Percentiles rank a stretch among this genome's conserved stretches.
These are phyloP conservation scores for Saccharomycopsis hybrid DNA, from an alignment of 1,139 yeast genomes.

Conservation along the genomic window DNA sequence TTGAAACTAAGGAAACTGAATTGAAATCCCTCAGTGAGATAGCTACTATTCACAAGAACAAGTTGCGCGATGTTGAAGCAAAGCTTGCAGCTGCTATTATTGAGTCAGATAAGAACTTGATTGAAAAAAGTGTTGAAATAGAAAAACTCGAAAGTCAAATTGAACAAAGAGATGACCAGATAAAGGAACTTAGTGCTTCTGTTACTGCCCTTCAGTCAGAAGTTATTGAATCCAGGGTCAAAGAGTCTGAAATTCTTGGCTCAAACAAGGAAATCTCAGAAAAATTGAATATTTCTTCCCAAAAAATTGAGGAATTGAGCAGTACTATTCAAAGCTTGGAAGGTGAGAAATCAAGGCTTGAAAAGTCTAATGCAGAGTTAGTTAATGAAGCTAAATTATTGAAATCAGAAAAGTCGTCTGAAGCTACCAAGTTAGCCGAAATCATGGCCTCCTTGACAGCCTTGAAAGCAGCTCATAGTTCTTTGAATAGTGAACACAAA, in stretches of 20 bases:
- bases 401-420: slow-evolving; percentile 8
- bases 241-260: slow-evolving; percentile 11
- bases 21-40: no score
- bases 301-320: neutral
- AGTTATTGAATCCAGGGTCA: slow-evolving; percentile 13
- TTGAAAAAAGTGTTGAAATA: no score
- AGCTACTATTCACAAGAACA: no score
- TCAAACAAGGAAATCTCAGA: neutral
- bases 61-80: no score
- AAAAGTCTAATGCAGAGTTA: neutral
- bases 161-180: neutral
- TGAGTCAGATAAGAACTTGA: no score
- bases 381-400: slow-evolving; percentile 1
- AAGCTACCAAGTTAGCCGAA: slow-evolving; percentile 13
- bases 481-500: slow-evolving; percentile 9
- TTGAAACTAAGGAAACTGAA: no score
- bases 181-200: neutral
- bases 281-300: neutral
- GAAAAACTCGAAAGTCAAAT: no score
- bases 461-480: slow-evolving; percentile 14
- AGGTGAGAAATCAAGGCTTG: slow-evolving; percentile 1
- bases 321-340: neutral
- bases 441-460: slow-evolving; percentile 18
- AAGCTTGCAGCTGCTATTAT: no score
- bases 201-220: slow-evolving; percentile 10